These are phyloP conservation scores for Phytopythium boreale DNA, from an alignment of 352 stramenopile genomes.

Conservation along the genomic window DNA sequence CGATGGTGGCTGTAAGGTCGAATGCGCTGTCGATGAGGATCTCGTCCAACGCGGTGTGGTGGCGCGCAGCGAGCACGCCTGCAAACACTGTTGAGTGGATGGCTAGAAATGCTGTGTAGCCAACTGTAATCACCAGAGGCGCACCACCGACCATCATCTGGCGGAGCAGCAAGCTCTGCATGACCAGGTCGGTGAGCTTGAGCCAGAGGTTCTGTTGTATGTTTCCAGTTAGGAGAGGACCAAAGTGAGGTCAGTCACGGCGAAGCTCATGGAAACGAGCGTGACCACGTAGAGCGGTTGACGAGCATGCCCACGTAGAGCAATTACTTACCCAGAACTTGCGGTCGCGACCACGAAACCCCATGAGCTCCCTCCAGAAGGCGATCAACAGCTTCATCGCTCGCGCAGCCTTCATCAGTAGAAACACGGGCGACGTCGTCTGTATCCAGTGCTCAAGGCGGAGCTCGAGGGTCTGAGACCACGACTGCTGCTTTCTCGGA, in stretches of 20 bases:
- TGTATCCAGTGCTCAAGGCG: not conserved
- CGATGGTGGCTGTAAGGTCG: slow-evolving; percentile 26
- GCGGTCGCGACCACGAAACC: slow-evolving; percentile 22
- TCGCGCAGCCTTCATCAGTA: not conserved
- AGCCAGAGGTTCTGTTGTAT: slow-evolving; percentile 21
- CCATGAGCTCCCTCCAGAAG: slow-evolving; percentile 15
- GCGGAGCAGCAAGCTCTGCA: slow-evolving; percentile 17
- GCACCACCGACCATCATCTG: slow-evolving; percentile 23
- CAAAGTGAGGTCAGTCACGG: no score
- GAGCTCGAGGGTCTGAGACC: not conserved
- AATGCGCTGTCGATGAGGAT: slow-evolving; percentile 33
- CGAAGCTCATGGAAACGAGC: no score
- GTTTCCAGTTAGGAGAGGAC: no score
- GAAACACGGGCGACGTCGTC: not conserved
- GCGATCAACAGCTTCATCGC: slow-evolving; percentile 1
- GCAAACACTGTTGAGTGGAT: slow-evolving; percentile 17
- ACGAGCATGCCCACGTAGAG: no score
- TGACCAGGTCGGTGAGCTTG: slow-evolving; percentile 22
- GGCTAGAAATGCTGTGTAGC: slow-evolving; percentile 13
- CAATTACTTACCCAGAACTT: slow-evolving; percentile 27
- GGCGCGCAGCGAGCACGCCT: slow-evolving; percentile 4
- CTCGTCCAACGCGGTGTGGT: slow-evolving; percentile 18
- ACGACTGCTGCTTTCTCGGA: not conserved
- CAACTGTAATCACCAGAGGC: slow-evolving; percentile 10
- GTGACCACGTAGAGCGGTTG: no score